These are phyloP conservation scores for Oryza longistaminata DNA, from an alignment of 176 grass and related monocot genomes.

Conservation along the genomic window DNA sequence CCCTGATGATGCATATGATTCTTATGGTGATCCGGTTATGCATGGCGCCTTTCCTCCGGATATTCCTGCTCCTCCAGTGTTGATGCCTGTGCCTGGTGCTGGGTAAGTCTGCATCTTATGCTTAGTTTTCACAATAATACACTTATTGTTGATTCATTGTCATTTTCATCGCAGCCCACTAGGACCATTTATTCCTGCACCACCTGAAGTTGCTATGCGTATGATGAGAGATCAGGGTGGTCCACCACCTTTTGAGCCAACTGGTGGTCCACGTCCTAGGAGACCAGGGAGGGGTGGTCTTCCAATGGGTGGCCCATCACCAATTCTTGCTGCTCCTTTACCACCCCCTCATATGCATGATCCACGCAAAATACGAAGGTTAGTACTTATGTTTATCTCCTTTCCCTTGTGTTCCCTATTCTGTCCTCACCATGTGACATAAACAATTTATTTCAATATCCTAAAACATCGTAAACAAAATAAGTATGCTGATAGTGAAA, in stretches of 20 bases:
- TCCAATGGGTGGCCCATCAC: slow-evolving; percentile 47
- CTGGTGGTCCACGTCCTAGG: slow-evolving; percentile 51
- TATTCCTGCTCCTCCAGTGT: slow-evolving; percentile 75
- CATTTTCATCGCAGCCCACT: slow-evolving; percentile 58
- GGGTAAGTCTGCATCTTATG: slow-evolving; percentile 57
- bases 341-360: slow-evolving; percentile 67
- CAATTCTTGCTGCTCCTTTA: slow-evolving; percentile 49
- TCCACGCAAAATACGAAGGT: slow-evolving; percentile 95
- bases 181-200: slow-evolving; percentile 96
- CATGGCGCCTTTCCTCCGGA: slow-evolving; percentile 70
- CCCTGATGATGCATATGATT: slow-evolving; percentile 74
- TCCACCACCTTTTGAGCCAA: slow-evolving; percentile 55
- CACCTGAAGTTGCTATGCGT: slow-evolving; percentile 91
- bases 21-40: slow-evolving; percentile 63
- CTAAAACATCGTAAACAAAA: neutral
- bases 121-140: slow-evolving; percentile 16
- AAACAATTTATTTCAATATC: slow-evolving; percentile 8
- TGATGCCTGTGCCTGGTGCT: slow-evolving; percentile 97
- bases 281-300: slow-evolving; percentile 60
- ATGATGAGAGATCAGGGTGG: slow-evolving; percentile 95
- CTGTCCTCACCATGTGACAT: neutral
- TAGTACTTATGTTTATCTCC: slow-evolving; percentile 17
- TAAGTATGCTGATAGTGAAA: neutral
- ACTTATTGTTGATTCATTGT: slow-evolving; percentile 22
- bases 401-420: neutral